Evolutionary conservation across 2,329 filamentous ascomycete species (phyloP).

Genomic region (Ophiostoma tasmaniense): DNA sequence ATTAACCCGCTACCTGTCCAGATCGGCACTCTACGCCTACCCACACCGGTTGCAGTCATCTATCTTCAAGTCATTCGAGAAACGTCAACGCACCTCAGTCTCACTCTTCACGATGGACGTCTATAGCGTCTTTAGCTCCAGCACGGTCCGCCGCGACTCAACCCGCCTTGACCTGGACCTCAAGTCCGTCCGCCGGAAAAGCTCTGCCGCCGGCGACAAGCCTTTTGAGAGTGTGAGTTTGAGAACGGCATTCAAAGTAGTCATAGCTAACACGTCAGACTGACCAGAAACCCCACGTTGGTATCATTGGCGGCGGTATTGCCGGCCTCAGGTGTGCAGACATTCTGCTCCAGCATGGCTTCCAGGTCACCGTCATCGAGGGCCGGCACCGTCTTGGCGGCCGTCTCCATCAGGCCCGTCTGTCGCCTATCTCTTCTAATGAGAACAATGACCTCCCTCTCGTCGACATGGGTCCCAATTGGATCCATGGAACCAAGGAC

Average conservation of each 20-base stretch:
- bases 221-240: conserved; percentile 4
- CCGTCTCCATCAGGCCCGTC: conserved; percentile 45
- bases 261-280: neutral
- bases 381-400: conserved; percentile 60
- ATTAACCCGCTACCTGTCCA: neutral
- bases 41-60: neutral
- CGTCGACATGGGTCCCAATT: conserved; percentile 63
- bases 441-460: conserved; percentile 28
- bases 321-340: conserved; percentile 65
- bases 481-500: conserved; percentile 65
- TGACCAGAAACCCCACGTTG: conserved; percentile 41
- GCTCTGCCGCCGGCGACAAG: neutral
- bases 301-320: conserved; percentile 62
- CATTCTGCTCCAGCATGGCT: conserved; percentile 54
- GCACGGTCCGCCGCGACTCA: conserved; percentile 33
- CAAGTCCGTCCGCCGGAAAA: conserved; percentile 33
- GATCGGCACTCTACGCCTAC: neutral
- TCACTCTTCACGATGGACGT: conserved; percentile 36
- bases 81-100: neutral
- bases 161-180: conserved; percentile 46
- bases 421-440: conserved; percentile 24
- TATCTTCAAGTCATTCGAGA: neutral
- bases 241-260: neutral
- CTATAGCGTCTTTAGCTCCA: conserved; percentile 43
- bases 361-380: conserved; percentile 61